phyloP scores from a whole-genome alignment of 2,329 filamentous ascomycete genomes.

The Fusarium sp. region DNA sequence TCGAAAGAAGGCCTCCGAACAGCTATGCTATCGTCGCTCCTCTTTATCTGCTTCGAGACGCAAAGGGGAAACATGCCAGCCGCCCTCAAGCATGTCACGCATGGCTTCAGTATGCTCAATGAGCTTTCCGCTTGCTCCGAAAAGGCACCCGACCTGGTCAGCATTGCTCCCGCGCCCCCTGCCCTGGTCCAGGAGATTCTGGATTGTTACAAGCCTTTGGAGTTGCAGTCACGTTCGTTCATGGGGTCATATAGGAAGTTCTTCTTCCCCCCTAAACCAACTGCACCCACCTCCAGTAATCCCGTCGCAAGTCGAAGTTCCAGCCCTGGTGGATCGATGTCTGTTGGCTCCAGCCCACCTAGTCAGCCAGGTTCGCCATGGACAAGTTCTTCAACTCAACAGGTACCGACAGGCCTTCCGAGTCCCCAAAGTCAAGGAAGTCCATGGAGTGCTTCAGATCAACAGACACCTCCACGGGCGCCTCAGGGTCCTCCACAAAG shows the following conservation, averaged over 20 bases:
- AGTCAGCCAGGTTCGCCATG: slow-evolving; percentile 47
- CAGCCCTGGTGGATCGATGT: slow-evolving; percentile 16
- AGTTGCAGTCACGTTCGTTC: slow-evolving; percentile 54
- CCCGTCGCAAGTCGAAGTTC: slow-evolving; percentile 10
- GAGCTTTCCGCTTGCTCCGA: slow-evolving; percentile 52
- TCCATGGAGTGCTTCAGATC: slow-evolving; percentile 38
- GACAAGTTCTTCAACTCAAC: slow-evolving; percentile 15
- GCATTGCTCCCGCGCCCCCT: slow-evolving; percentile 53
- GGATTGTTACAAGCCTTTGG: slow-evolving; percentile 54
- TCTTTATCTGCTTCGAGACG: slow-evolving; percentile 57
- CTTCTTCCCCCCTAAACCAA: slow-evolving; percentile 46
- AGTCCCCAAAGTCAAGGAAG: slow-evolving; percentile 52
- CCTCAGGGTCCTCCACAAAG: slow-evolving; percentile 32
- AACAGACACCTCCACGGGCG: slow-evolving; percentile 33
- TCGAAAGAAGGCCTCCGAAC: slow-evolving; percentile 53
- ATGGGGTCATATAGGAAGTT: slow-evolving; percentile 53
- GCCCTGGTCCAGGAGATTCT: slow-evolving; percentile 53
- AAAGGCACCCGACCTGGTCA: slow-evolving; percentile 51
- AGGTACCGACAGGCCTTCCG: slow-evolving; percentile 40
- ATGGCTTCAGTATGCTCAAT: slow-evolving; percentile 56
- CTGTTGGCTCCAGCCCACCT: slow-evolving; percentile 32
- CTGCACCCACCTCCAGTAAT: slow-evolving; percentile 4
- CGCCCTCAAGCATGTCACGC: slow-evolving; percentile 55
- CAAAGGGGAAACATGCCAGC: slow-evolving; percentile 55
- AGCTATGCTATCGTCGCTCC: slow-evolving; percentile 53